phyloP scores from a whole-genome alignment of 2,329 filamentous ascomycete species.

The Xylaria arbuscula region DNA sequence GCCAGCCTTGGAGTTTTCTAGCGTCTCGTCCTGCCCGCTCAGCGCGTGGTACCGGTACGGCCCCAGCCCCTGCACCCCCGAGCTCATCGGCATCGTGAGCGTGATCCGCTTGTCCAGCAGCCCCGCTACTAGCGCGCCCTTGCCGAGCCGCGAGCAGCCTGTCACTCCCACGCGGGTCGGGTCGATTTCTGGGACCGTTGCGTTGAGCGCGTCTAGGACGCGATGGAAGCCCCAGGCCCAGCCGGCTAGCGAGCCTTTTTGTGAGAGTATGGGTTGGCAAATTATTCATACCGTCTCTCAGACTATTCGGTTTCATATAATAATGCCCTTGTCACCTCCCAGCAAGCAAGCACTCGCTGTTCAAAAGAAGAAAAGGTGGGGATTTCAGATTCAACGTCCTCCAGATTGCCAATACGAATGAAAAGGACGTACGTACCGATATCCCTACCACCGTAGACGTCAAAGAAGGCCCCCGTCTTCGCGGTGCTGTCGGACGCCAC shows the following conservation, averaged over 20 bases:
- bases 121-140: conserved; percentile 64
- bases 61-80: conserved; percentile 65
- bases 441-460: conserved; percentile 60
- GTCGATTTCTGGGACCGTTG: conserved; percentile 60
- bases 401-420: no score
- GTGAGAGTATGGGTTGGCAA: background rate
- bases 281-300: background rate
- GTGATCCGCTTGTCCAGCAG: conserved; percentile 64
- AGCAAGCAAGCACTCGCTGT: no score
- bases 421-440: conserved; percentile 53
- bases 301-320: no score
- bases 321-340: no score
- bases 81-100: conserved; percentile 66
- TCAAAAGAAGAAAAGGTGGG: no score
- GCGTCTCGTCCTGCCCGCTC: conserved; percentile 58
- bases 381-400: no score
- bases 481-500: conserved; percentile 62
- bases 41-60: conserved; percentile 63
- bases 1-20: conserved; percentile 62
- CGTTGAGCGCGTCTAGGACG: conserved; percentile 63
- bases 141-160: conserved; percentile 66
- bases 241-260: conserved; percentile 60
- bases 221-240: conserved; percentile 68
- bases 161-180: conserved; percentile 58
- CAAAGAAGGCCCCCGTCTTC: conserved; percentile 62